A percentile compares a stretch with the other conserved stretches of the same genome.
Conservation (phyloP, 768 basidiomycete genomes). For the Mycena olivaceomarginata region DNA sequence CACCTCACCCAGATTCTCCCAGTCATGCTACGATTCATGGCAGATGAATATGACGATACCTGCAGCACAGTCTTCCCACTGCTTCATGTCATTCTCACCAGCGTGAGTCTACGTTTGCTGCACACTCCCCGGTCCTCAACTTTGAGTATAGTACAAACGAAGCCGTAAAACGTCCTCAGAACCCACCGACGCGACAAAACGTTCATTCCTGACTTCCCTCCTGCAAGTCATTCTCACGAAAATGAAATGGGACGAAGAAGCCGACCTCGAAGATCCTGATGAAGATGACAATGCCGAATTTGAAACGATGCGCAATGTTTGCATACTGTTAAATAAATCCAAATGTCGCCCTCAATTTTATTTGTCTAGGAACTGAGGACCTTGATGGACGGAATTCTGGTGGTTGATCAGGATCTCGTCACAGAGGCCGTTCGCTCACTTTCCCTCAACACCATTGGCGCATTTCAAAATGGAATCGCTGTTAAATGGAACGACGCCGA, state of each 20-base stretch:
- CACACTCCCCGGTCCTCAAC: conserved; percentile 4
- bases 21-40: conserved; percentile 90
- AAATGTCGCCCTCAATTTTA: conserved; percentile 13
- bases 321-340: conserved; percentile 35
- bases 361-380: conserved; percentile 83
- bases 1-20: conserved; percentile 84
- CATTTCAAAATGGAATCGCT: conserved; percentile 76
- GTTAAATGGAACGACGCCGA: conserved; percentile 96
- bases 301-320: conserved; percentile 89
- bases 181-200: conserved; percentile 79
- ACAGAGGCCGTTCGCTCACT: conserved; percentile 84
- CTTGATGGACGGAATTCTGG: conserved; percentile 91
- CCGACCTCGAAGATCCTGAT: conserved; percentile 88
- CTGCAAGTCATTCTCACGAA: conserved; percentile 89
- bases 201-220: conserved; percentile 86
- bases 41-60: conserved; percentile 93
- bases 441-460: conserved; percentile 84
- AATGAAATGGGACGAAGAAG: conserved; percentile 92
- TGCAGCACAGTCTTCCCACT: conserved; percentile 90
- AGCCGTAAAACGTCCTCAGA: conserved; percentile 75
- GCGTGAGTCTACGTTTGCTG: conserved; percentile 70
- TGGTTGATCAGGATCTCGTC: conserved; percentile 91
- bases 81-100: conserved; percentile 82
- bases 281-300: conserved; percentile 92
- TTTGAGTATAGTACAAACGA: conserved; percentile 85